Base-by-base conservation (phyloP, 2,329 filamentous ascomycete genomes). In the Decorospora gaudefroyi region DNA sequence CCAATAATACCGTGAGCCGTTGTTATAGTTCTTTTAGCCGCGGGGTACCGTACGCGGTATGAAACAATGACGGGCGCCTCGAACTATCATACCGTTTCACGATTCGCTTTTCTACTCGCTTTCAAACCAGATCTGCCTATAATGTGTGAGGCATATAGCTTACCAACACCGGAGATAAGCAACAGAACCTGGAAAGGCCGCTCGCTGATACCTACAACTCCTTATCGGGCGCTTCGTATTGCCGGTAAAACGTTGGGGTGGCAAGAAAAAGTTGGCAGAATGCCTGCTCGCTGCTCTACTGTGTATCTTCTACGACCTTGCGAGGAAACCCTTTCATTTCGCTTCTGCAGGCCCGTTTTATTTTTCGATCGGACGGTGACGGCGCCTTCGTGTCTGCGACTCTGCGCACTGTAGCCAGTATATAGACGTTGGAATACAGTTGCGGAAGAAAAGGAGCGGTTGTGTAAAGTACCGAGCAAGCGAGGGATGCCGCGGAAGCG, bases 181-280 rank as follows among this genome's bases (percentile, higher is more conserved):
- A 36, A n/a, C n/a, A n/a, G n/a, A n/a, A n/a, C n/a, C n/a, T n/a
- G n/a, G n/a, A n/a, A n/a, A n/a, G n/a, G n/a, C n/a, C 22, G 19
- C 5, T 13, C 17, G 11, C 9, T 27, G n/a, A n/a, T n/a, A n/a
- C n/a, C n/a, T n/a, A n/a, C n/a, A n/a, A n/a, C n/a, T n/a, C n/a
- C n/a, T n/a, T n/a, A n/a, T n/a, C n/a, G n/a, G 11, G 26, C n/a
- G 26, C 11, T 28, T 28, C 12, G 12, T 18, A 8, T 30, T 12
- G 13, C 18, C 23, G 13, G 13, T 11, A 15, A n/a, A n/a, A 6
- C 27, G 10, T 31, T 12, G 17, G 13, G 17, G 26, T 17, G 19
- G 19, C 25, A 16, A 15, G 23, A 30, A 40, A 51, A 55, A 54
- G 45, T 54, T 54, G 55, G 55, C 53, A 52, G 42, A 25, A 56